Percentiles rank a stretch among this genome's conserved stretches.
Conservation (phyloP, 2,329 filamentous ascomycete genomes). For the Cryphonectria naterciae region DNA sequence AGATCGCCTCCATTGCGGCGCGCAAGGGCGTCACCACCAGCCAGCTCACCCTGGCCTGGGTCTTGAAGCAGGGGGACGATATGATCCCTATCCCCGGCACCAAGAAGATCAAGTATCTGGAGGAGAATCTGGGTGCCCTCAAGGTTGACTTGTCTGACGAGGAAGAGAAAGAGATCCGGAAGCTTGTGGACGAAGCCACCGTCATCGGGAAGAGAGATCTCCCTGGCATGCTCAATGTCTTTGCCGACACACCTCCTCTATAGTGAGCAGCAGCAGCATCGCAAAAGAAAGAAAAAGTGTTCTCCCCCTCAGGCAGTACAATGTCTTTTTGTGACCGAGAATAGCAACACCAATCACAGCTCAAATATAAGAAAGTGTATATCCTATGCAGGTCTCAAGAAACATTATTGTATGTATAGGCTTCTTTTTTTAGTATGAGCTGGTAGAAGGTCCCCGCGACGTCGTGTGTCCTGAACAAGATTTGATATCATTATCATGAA, state of each 20-base stretch:
- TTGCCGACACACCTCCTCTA: constrained; percentile 16
- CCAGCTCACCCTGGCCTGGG: constrained; percentile 67
- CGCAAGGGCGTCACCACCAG: constrained; percentile 50
- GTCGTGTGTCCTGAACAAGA: not conserved
- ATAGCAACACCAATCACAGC: not conserved
- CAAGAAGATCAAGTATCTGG: constrained; percentile 50
- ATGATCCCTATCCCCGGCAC: constrained; percentile 63
- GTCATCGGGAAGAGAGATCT: not conserved
- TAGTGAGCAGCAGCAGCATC: not conserved
- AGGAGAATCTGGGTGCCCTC: constrained; percentile 48
- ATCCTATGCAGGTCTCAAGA: not conserved
- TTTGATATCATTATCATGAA: not conserved
- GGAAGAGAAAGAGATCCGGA: constrained; percentile 42
- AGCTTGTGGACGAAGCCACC: not conserved
- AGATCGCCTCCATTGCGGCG: constrained; percentile 53
- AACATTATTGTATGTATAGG: not conserved
- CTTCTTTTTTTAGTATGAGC: not conserved
- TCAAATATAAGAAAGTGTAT: not conserved
- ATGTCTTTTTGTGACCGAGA: no score
- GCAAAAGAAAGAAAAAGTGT: no score
- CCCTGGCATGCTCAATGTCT: not conserved
- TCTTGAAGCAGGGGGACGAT: constrained; percentile 62
- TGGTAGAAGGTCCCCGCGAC: not conserved
- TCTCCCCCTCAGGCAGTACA: no score
- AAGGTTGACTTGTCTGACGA: constrained; percentile 39